Base-by-base conservation (phyloP, 768 basidiomycete species). In the Amyloporia xantha region DNA sequence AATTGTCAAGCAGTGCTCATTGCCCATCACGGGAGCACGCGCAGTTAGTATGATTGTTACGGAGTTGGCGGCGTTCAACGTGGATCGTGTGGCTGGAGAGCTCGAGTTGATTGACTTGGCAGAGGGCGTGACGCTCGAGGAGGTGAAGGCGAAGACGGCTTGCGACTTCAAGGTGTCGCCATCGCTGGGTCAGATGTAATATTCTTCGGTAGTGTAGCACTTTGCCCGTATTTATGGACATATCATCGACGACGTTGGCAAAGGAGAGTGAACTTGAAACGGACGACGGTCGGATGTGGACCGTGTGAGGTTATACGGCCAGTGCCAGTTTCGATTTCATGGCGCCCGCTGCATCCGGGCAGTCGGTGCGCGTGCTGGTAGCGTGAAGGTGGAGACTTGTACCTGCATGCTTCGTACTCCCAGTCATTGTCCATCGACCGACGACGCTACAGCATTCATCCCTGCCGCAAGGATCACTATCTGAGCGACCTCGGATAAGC, bases 1-100 rank as follows among this genome's bases (percentile, higher is more conserved):
- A 74, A 81, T 96, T 51, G 73, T 93, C 50, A 72, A 81, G 61
- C 67, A 84, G 61, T 95, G 93, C 60, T 71, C 74, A 1, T 77
- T 96, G 40, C 93, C 93, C 20, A 71, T 93, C 28, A 96, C 93
- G 0, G 93, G 92, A 21, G 88, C 88, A 23, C 75, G 85, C 37
- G 77, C 86, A 17, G 89, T 95, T 51, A 89, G 87, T 69, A 80
- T 82, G 53, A 93, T 96, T 62, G 81, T 96, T 66, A 95, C 92
- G 1, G 93, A 96, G 59, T 73, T 94, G 43, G 85, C 82, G 10
- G 91, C 91, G 36, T 96, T 96, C 67, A 73, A 85, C 43, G 87
- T 95, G 21, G 86, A 95, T 66, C 75, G 91, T 42, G 69, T 68
- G 49, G 78, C 75, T 25, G 88, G 91, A 15, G 73, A 72, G 57